A percentile compares a stretch with the other conserved stretches of the same genome.
phyloP scores from a whole-genome alignment of 2,329 filamentous ascomycete genomes.

The Arthrinium phaeospermum region DNA sequence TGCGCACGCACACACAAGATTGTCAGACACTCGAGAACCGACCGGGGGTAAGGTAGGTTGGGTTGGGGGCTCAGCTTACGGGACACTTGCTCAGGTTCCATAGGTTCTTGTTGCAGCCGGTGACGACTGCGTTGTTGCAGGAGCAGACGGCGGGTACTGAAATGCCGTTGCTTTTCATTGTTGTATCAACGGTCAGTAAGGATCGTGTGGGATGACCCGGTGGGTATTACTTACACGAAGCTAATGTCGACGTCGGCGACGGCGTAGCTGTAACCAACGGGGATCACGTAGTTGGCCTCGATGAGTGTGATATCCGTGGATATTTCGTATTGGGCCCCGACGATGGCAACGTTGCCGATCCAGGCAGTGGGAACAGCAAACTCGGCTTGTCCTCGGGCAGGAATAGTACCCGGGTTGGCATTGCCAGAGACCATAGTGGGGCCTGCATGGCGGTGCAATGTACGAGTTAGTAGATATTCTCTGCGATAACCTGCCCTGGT shows the following conservation, averaged over 20 bases:
- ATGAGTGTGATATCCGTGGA: conserved; percentile 25
- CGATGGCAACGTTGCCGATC: conserved; percentile 30
- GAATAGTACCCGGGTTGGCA: conserved; percentile 25
- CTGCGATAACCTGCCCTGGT: not conserved
- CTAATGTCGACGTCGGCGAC: conserved; percentile 31
- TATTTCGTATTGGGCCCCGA: conserved; percentile 20
- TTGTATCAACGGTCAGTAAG: not conserved
- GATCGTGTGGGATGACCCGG: not conserved
- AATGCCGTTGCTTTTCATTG: conserved; percentile 27
- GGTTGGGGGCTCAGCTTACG: conserved; percentile 20
- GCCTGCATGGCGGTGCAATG: not conserved
- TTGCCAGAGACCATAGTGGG: not conserved
- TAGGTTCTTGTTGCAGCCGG: conserved; percentile 33
- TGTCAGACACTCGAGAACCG: not conserved
- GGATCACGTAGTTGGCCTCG: conserved; percentile 27
- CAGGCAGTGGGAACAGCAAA: conserved; percentile 31
- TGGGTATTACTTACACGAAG: conserved; percentile 28
- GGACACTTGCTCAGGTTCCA: conserved; percentile 26
- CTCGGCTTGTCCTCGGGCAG: conserved; percentile 18
- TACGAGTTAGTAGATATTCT: not conserved
- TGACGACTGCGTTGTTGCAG: conserved; percentile 26
- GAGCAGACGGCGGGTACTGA: conserved; percentile 30
- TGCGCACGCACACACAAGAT: not conserved
- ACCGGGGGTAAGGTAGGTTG: too few relatives aligned
- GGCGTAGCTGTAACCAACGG: conserved; percentile 9